These are phyloP conservation scores for Geranium rotundifolium DNA, from an alignment of 345 rosid genomes.

Conservation along the genomic window DNA sequence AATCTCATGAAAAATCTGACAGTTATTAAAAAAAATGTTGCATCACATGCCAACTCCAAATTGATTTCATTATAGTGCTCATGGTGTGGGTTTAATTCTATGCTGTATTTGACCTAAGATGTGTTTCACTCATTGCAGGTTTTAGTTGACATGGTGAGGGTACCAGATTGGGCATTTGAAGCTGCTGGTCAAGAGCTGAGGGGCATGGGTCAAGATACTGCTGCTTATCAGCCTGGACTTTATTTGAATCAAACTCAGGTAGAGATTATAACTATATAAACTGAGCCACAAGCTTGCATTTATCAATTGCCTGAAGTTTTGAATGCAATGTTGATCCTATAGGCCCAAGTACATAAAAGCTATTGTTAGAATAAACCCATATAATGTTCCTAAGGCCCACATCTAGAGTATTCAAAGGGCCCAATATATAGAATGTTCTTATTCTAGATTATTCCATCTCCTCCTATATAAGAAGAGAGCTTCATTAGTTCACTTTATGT, in stretches of 20 bases:
- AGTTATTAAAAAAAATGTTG: too few species aligned
- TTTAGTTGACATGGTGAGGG: conserved; percentile 86
- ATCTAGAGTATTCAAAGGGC: too few species aligned
- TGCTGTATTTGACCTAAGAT: not conserved
- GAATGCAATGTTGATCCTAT: not conserved
- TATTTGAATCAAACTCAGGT: conserved; percentile 93
- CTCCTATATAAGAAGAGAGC: too few species aligned
- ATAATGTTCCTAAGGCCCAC: too few species aligned
- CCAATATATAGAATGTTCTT: too few species aligned
- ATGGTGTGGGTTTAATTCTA: not conserved
- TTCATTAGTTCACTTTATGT: too few species aligned
- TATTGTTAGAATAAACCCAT: too few species aligned
- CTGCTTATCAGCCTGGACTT: conserved; percentile 92
- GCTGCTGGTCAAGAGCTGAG: conserved; percentile 99
- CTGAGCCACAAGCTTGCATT: not conserved
- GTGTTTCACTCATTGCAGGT: conserved; percentile 30
- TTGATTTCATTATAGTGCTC: too few species aligned
- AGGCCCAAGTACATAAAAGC: too few species aligned
- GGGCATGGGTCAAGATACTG: conserved; percentile 82
- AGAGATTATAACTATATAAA: conserved; percentile 1
- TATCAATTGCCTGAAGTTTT: not conserved
- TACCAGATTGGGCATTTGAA: conserved; percentile 99
- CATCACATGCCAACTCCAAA: too few species aligned
- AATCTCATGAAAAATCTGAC: too few species aligned
- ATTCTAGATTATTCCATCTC: too few species aligned